Conservation (phyloP, 352 stramenopile species). For the Elongisporangium senticosum region DNA sequence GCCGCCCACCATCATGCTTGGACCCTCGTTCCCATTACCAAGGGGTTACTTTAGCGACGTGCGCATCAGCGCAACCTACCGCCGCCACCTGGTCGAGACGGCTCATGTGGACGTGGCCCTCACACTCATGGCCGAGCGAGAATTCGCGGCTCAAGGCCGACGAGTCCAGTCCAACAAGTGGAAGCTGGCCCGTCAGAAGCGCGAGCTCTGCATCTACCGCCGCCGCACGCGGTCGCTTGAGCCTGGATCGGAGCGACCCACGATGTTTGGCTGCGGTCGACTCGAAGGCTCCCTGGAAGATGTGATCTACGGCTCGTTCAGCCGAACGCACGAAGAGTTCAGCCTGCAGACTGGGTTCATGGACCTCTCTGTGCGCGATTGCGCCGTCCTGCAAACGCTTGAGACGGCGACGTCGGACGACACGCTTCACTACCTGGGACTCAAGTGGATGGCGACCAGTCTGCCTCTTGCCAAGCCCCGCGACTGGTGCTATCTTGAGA, state of each 20-base stretch:
- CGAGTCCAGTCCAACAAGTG: slow-evolving; percentile 21
- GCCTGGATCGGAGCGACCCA: slow-evolving; percentile 16
- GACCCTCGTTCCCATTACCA: slow-evolving; percentile 16
- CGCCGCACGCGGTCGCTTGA: slow-evolving; percentile 12
- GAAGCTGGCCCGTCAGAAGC: slow-evolving; percentile 28
- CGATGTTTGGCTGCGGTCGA: slow-evolving; percentile 27
- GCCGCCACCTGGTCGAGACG: slow-evolving; percentile 23
- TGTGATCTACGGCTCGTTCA: slow-evolving; percentile 36
- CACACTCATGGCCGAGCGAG: slow-evolving; percentile 21
- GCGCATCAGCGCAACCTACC: slow-evolving; percentile 24
- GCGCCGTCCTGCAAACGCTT: slow-evolving; percentile 28
- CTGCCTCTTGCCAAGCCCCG: slow-evolving; percentile 20
- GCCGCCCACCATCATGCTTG: neutral
- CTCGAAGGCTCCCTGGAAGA: slow-evolving; percentile 30
- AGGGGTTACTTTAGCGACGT: slow-evolving; percentile 26
- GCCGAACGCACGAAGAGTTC: slow-evolving; percentile 25
- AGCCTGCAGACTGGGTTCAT: slow-evolving; percentile 32
- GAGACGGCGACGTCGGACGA: slow-evolving; percentile 23
- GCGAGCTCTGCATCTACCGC: slow-evolving; percentile 29
- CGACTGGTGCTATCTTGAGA: slow-evolving; percentile 32
- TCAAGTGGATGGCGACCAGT: slow-evolving; percentile 45
- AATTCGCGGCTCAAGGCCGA: neutral
- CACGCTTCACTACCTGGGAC: slow-evolving; percentile 32
- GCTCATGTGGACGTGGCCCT: slow-evolving; percentile 21
- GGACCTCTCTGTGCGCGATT: slow-evolving; percentile 25